Base-by-base conservation (phyloP, 2,329 filamentous ascomycete genomes). In the Rachicladosporium sp. region DNA sequence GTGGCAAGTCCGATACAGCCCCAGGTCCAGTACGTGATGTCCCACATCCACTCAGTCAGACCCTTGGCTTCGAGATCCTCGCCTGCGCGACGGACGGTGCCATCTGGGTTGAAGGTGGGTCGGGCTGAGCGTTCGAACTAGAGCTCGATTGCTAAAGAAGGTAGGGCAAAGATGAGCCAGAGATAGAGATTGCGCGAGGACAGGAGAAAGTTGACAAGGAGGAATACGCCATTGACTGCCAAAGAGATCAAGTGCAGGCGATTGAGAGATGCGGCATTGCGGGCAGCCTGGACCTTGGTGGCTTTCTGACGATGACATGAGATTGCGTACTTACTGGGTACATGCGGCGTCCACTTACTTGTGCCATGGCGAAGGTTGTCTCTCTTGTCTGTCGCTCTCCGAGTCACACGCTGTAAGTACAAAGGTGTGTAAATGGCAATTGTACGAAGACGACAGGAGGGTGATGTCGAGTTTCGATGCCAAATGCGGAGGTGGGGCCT, bases 1-100 rank as follows among this genome's bases (percentile, higher is more conserved):
- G 81, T 72, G 10, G 80, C 87, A n/a, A 81, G 61, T 6, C 80
- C 63, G 31, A 85, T 67, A 39, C 79, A 82, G 8, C 76, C 78
- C 80, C 88, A 95, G 0, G 87, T 95, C 66, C 93, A 86, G 75
- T 94, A 96, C 38, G 94, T 69, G 36, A 94, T 76, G 64, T 98
- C 91, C 73, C 93, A 98, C 82, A 96, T 85, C 69, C 93, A 96
- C 65, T 95, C 91, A 8, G 89, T 96, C 67, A 98, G 66, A 4
- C 91, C 91, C 29, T 80, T 74, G 8, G 86, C 84, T 38, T 82
- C 78, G 37, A 98, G 74, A 60, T 98, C 91, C 59, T 96, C 88
- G 33, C 91, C 89, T 1, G 84, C 69, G 29, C 73, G 76, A 58
- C 76, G 78, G 45, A 96, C 69, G 11, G 79, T 70, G 43, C 61